phyloP scores from a whole-genome alignment of 2,329 filamentous ascomycete genomes.

The Fusarium staphyleae region DNA sequence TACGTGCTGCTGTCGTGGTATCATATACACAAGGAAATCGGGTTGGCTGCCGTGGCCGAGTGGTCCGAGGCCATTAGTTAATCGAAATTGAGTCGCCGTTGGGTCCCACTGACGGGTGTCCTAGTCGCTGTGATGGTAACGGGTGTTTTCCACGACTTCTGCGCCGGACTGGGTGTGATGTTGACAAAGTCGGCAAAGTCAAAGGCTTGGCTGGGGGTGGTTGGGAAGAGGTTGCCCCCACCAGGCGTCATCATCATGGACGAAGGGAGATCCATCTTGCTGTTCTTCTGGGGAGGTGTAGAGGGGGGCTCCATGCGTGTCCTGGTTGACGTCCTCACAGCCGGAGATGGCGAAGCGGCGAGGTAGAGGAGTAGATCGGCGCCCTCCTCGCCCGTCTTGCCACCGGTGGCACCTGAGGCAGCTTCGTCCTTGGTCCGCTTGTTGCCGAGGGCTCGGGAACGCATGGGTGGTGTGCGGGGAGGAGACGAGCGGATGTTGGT shows the following conservation, averaged over 20 bases:
- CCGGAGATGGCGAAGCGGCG: conserved; percentile 89
- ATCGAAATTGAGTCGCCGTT: conserved; percentile 84
- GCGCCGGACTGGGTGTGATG: conserved; percentile 93
- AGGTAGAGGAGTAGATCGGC: conserved; percentile 83
- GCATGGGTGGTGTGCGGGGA: conserved; percentile 80
- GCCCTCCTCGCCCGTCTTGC: conserved; percentile 77
- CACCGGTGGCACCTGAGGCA: conserved; percentile 50
- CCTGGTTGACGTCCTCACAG: conserved; percentile 59
- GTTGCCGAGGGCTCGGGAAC: conserved; percentile 57
- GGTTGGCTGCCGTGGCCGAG: conserved; percentile 16
- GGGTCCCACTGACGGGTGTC: conserved; percentile 71
- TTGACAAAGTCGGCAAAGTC: conserved; percentile 98
- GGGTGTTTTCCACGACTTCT: conserved; percentile 87
- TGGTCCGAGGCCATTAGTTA: conserved; percentile 53
- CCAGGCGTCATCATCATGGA: conserved; percentile 91
- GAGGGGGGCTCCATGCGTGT: conserved; percentile 71
- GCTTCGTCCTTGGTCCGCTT: conserved; percentile 58
- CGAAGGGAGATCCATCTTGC: conserved; percentile 73
- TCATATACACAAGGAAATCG: conserved; percentile 45
- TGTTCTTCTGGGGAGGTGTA: conserved; percentile 76
- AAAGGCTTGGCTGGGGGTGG: conserved; percentile 82
- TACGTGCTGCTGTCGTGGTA: conserved; percentile 47
- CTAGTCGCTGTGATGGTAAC: conserved; percentile 58
- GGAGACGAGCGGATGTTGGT: conserved; percentile 78
- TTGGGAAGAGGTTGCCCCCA: conserved; percentile 71